Base-by-base conservation (phyloP, 768 basidiomycete genomes). In the Termitomyces sp. region DNA sequence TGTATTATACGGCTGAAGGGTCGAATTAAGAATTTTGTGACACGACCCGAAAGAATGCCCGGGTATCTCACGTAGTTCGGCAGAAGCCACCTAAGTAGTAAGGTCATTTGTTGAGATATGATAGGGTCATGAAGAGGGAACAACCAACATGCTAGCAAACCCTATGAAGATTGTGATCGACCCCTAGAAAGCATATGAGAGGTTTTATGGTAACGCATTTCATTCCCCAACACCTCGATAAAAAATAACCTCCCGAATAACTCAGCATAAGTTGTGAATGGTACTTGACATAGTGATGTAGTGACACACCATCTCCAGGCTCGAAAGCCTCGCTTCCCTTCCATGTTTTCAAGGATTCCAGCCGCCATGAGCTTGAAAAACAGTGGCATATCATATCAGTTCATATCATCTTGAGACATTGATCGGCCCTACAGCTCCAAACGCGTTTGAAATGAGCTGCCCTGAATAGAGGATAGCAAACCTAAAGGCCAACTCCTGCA, bases 341-440 rank as follows among this genome's bases (percentile, higher is more conserved):
- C 82, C 88, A 91, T 87, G 48, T 78, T 80, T 1, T 77, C 74
- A 15, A 93, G 77, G 57, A 91, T 87, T 10, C 87, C 89, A n/a
- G 89, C 89, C 14, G 88, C 91, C 67, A 91, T 83, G 7, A 90
- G 69, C 84, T 88, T 36, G 5, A 61, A 20, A 46, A 56, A 32
- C 37, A 62, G 43, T 59, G 31, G 31, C 11, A 8, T 31, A 25
- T 25, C 20, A 25, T 36, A 56, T 31, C 3, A 36, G 17, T 43
- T 9, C 11, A 29, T 25, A 32, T 2, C 4, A 38, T 25, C 20
- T 36, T 5, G 17, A 20, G 43, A 34, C 17, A 49, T 36, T 29
- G 40, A 53, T 14, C 4, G 20, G 14, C 83, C 67, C 59, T 25
- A 87, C 86, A 49, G 81, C 77, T 49, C 88, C 86, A 65, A 89